Percentiles rank a stretch among this genome's conserved stretches.
These are phyloP conservation scores for Pichia sp. DNA, from an alignment of 1,139 yeast species.

Conservation along the genomic window DNA sequence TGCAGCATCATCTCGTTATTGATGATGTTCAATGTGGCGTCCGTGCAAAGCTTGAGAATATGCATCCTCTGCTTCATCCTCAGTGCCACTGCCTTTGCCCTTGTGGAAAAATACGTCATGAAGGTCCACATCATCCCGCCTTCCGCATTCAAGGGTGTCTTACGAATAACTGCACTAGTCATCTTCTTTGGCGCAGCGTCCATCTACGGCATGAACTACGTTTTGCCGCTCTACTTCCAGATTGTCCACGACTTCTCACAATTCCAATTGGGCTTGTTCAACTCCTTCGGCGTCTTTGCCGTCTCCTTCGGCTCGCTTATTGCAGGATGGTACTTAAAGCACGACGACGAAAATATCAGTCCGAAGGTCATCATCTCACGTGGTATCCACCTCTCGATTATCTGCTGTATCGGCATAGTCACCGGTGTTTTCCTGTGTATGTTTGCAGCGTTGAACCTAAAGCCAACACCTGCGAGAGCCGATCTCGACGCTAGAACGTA, in stretches of 20 bases:
- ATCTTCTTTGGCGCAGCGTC: conserved; percentile 50
- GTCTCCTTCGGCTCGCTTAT: conserved; percentile 58
- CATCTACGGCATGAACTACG: conserved; percentile 28
- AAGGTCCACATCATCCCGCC: conserved; percentile 56
- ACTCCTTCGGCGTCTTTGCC: conserved; percentile 43
- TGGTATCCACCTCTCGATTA: conserved; percentile 41
- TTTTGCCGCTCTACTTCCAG: conserved; percentile 38
- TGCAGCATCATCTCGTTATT: conserved; percentile 29
- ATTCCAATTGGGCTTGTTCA: conserved; percentile 43
- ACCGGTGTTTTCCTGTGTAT: conserved; percentile 27
- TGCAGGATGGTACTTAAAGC: conserved; percentile 46
- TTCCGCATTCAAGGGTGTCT: conserved; percentile 38
- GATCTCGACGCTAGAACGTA: conserved; percentile 16
- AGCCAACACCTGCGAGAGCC: conserved; percentile 22
- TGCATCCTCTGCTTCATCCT: conserved; percentile 19
- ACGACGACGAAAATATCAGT: conserved; percentile 47
- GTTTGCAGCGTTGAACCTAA: conserved; percentile 19
- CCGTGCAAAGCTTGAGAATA: conserved; percentile 10
- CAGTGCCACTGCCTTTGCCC: conserved; percentile 34
- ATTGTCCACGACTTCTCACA: conserved; percentile 62
- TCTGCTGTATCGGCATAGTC: conserved; percentile 27
- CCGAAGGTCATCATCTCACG: conserved; percentile 56
- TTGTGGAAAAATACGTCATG: conserved; percentile 46
- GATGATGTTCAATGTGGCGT: conserved; percentile 33
- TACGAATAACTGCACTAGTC: conserved; percentile 43